Base-by-base conservation (phyloP, 73 alveolate genomes). In the Paramecium biaurelia region DNA sequence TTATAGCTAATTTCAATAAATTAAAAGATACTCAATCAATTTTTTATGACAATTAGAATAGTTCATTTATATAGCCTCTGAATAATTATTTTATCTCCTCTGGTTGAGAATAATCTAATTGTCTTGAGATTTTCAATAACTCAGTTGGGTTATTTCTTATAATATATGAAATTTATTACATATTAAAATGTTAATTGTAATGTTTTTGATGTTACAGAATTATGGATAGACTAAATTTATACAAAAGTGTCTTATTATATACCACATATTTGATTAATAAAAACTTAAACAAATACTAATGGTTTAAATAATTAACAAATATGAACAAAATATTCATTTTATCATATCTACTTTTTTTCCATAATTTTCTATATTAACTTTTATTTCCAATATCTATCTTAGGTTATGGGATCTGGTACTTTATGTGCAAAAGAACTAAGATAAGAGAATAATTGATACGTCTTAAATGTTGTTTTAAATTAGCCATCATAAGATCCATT, bases 301-400 rank as follows among this genome's bases (percentile, higher is more conserved):
- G 47, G 24, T 47, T 47, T n/a, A 53, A 2, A 53, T 18, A 53
- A 53, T n/a, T 53, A 18, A 53, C 68, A 53, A 53, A 47, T 12
- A 53, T 53, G 34, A n/a, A 53, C 8, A 53, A 53, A 53, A 53
- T 53, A 53, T 53, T 53, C 68, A 53, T 53, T 15, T 15, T 53
- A 63, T 63, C 84, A 63, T 26, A 12, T 63, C 26, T 63, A 32
- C 11, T 63, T 63, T 41, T 79, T 79, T 45, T 79, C 90, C 21
- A 79, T 14, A 6, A 79, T 79, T 23, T 79, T 79, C 15, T 79
- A 14, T 20, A 79, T 30, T 4, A 79, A 14, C 28, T 79, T 79
- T 21, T 41, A 45, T 79, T 79, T 79, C 90, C 90, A 79, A 79
- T 79, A 79, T 12, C 90, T 38, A 79, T 79, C 90, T 34, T 79